Percentiles rank a stretch among this genome's conserved stretches.
phyloP scores from a whole-genome alignment of 257 asterid species.

The Solanum arcanum region DNA sequence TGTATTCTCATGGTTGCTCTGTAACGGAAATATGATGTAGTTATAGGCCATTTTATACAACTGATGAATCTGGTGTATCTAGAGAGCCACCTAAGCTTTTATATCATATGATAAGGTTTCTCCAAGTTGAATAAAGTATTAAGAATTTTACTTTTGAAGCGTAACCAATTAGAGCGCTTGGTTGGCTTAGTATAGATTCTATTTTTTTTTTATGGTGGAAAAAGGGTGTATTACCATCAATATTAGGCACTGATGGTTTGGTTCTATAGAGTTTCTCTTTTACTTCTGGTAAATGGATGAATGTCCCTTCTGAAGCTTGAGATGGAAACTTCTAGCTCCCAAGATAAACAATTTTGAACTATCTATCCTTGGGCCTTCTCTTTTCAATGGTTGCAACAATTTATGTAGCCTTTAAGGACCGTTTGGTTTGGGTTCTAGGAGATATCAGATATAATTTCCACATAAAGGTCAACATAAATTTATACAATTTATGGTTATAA shows the following conservation, averaged over 20 bases:
- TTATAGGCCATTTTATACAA: background rate
- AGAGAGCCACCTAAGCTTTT: background rate
- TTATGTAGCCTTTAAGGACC: background rate
- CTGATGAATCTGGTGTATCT: background rate
- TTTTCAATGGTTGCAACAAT: background rate
- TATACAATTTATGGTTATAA: background rate
- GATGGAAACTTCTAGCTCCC: background rate
- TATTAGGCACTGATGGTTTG: background rate
- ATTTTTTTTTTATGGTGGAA: background rate
- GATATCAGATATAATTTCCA: background rate
- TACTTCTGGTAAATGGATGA: background rate
- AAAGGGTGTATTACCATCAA: background rate
- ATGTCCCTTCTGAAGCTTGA: background rate
- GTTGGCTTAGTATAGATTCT: background rate
- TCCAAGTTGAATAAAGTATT: background rate
- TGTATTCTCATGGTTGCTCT: background rate
- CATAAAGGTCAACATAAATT: background rate
- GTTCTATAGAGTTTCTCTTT: background rate
- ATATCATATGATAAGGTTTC: background rate
- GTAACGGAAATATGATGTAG: background rate
- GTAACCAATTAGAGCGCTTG: background rate
- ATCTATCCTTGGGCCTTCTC: background rate
- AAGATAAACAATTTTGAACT: background rate
- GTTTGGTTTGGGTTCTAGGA: background rate
- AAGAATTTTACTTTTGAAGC: background rate